Evolutionary conservation across 2,329 filamentous ascomycete genomes (phyloP).

Genomic region (Monosporascus cannonballus): DNA sequence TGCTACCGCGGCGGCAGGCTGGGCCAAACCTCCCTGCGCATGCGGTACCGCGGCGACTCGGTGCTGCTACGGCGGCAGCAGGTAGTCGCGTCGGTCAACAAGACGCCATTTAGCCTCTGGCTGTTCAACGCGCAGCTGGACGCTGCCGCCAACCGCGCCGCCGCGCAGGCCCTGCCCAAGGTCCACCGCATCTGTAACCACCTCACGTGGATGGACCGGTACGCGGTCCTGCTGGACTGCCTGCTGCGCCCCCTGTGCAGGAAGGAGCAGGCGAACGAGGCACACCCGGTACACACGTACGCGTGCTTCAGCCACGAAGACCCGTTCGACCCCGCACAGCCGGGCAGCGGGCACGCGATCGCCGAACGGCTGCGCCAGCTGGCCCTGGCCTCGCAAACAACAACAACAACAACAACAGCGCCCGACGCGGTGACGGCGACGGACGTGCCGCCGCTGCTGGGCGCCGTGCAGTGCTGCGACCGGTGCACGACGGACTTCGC

Average conservation of each 20-base stretch:
- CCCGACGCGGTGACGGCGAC: constrained; percentile 2
- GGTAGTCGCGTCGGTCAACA: constrained; percentile 16
- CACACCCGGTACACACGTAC: constrained; percentile 1
- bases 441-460: constrained; percentile 8
- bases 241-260: constrained; percentile 7
- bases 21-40: constrained; percentile 12
- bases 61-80: constrained; percentile 15
- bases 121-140: constrained; percentile 11
- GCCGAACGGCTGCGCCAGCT: constrained; percentile 10
- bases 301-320: constrained; percentile 10
- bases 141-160: neutral
- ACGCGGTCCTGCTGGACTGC: constrained; percentile 4
- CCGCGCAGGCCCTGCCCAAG: constrained; percentile 4
- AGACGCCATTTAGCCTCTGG: constrained; percentile 13
- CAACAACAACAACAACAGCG: neutral
- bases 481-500: constrained; percentile 18
- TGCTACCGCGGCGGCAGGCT: constrained; percentile 13
- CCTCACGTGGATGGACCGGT: constrained; percentile 8
- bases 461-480: constrained; percentile 11
- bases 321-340: constrained; percentile 9
- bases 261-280: neutral
- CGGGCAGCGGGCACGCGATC: constrained; percentile 13
- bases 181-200: constrained; percentile 15
- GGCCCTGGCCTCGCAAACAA: neutral
- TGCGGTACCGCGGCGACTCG: constrained; percentile 14